Evolutionary conservation across 768 basidiomycete species (phyloP).

Genomic region (Coprinopsis sp.): DNA sequence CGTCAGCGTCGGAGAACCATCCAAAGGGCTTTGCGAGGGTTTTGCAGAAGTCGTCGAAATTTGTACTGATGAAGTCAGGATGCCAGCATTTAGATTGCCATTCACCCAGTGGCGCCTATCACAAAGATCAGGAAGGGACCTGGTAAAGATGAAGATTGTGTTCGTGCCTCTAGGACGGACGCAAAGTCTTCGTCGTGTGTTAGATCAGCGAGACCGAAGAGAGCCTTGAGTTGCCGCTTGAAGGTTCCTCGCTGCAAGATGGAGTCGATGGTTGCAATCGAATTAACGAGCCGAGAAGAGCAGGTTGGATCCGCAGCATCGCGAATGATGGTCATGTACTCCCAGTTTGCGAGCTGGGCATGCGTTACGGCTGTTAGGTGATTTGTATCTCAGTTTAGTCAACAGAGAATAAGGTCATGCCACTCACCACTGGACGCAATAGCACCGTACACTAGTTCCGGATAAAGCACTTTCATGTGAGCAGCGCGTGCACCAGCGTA

Average conservation of each 20-base stretch:
- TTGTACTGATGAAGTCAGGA: conserved; percentile 54
- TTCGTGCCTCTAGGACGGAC: conserved; percentile 55
- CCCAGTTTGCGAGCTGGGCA: conserved; percentile 75
- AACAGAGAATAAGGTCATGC: background rate
- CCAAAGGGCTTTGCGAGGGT: conserved; percentile 45
- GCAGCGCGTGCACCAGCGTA: conserved; percentile 94
- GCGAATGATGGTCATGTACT: conserved; percentile 84
- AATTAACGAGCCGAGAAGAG: conserved; percentile 49
- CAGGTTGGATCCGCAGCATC: conserved; percentile 62
- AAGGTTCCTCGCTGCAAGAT: conserved; percentile 48
- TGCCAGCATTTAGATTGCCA: conserved; percentile 94
- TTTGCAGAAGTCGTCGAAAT: conserved; percentile 67
- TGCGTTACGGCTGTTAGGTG: conserved; percentile 89
- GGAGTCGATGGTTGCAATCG: conserved; percentile 57
- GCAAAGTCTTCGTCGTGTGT: conserved; percentile 76
- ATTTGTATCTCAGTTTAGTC: background rate
- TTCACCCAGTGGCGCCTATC: conserved; percentile 52
- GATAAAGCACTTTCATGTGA: conserved; percentile 84
- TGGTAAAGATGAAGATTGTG: conserved; percentile 8
- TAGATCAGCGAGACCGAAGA: conserved; percentile 72
- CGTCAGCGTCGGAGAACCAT: conserved; percentile 14
- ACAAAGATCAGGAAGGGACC: background rate
- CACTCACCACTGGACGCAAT: conserved; percentile 8
- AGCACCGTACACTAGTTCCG: conserved; percentile 83
- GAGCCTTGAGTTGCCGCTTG: conserved; percentile 52